These are phyloP conservation scores for Sordaria brevicollis DNA, from an alignment of 495 filamentous ascomycete genomes.

Conservation along the genomic window DNA sequence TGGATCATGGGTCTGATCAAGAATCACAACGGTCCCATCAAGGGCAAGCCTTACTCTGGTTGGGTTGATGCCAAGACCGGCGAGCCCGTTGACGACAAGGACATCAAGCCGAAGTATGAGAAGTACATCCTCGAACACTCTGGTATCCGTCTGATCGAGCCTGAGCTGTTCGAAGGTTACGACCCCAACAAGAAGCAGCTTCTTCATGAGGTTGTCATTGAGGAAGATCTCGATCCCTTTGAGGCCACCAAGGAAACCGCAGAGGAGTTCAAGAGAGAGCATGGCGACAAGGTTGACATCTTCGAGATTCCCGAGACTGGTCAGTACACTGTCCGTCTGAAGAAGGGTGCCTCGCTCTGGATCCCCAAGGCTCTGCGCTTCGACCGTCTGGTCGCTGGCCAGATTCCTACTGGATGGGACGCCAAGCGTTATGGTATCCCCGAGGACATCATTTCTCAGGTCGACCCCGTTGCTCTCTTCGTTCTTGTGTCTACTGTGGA, in stretches of 20 bases:
- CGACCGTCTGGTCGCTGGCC: slow-evolving; percentile 92
- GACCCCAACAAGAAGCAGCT: slow-evolving; percentile 98
- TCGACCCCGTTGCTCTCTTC: slow-evolving; percentile 91
- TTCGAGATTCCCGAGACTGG: slow-evolving; percentile 93
- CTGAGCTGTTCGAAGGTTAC: slow-evolving; percentile 93
- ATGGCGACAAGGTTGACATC: slow-evolving; percentile 94
- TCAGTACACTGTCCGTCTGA: slow-evolving; percentile 86
- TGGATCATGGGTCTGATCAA: slow-evolving; percentile 99
- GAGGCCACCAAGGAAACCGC: slow-evolving; percentile 95
- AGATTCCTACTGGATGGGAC: slow-evolving; percentile 95
- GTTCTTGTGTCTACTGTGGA: slow-evolving; percentile 91
- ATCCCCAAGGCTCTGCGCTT: slow-evolving; percentile 96
- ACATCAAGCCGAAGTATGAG: slow-evolving; percentile 93
- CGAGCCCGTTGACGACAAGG: slow-evolving; percentile 95
- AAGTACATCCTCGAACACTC: slow-evolving; percentile 93
- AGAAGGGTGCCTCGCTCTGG: slow-evolving; percentile 86
- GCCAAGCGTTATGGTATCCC: slow-evolving; percentile 90
- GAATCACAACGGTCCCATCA: slow-evolving; percentile 96
- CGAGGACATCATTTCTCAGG: slow-evolving; percentile 94
- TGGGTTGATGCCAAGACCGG: slow-evolving; percentile 94
- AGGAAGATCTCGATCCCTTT: slow-evolving; percentile 94
- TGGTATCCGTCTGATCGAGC: slow-evolving; percentile 95
- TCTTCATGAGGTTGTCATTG: slow-evolving; percentile 91
- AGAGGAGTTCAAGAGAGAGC: slow-evolving; percentile 92
- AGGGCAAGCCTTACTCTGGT: slow-evolving; percentile 91